phyloP scores from a whole-genome alignment of 441 rosid species.

The Euphorbia schlechtendalii region DNA sequence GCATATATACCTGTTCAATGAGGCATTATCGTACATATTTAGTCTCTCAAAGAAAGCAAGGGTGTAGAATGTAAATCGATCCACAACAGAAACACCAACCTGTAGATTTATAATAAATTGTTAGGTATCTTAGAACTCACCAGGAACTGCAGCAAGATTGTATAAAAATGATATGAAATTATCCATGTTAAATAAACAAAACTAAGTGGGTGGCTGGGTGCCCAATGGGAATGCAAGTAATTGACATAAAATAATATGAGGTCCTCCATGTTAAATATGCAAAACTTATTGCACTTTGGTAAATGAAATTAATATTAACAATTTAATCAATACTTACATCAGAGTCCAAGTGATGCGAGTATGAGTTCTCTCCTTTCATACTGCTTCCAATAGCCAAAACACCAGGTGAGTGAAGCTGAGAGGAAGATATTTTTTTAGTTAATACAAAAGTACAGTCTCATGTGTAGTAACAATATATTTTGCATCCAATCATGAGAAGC shows the following conservation, averaged over 20 bases:
- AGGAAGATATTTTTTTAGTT: conserved; percentile 9
- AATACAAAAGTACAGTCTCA: conserved; percentile 11
- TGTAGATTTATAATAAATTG: conserved; percentile 20
- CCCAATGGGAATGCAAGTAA: too few species aligned
- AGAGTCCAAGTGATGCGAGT: conserved; percentile 93
- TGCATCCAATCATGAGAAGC: neutral
- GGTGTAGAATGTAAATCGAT: conserved; percentile 90
- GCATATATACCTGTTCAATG: conserved; percentile 66
- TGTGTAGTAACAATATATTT: neutral
- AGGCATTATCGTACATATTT: conserved; percentile 81
- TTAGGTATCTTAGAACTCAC: conserved; percentile 6
- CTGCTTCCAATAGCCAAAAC: conserved; percentile 96
- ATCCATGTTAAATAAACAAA: too few species aligned
- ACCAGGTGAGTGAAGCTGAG: conserved; percentile 93
- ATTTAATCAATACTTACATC: conserved; percentile 50
- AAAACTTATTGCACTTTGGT: neutral
- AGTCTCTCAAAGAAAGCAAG: conserved; percentile 91
- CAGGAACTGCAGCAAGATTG: conserved; percentile 8
- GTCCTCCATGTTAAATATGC: neutral
- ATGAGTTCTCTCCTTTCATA: conserved; percentile 93
- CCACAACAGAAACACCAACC: conserved; percentile 98
- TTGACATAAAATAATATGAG: too few species aligned
- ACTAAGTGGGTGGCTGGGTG: too few species aligned
- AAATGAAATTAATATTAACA: neutral
- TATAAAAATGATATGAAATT: neutral